phyloP scores from a whole-genome alignment of 2,329 filamentous ascomycete genomes.

The Zasmidium citrigriseum region DNA sequence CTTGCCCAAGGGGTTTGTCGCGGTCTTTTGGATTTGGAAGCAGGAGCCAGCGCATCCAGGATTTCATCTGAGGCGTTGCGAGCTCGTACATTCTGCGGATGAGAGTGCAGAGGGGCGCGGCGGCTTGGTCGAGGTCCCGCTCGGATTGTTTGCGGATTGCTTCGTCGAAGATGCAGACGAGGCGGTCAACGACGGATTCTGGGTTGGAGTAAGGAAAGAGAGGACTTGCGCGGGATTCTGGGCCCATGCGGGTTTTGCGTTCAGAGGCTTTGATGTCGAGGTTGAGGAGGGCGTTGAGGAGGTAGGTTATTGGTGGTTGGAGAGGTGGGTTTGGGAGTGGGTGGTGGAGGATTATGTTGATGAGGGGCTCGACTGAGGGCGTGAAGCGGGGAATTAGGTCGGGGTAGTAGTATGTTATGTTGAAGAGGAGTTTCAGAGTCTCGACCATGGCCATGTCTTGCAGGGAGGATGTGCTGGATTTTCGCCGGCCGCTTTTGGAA shows the following conservation, averaged over 20 bases:
- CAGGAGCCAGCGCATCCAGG: slow-evolving; percentile 65
- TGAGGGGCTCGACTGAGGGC: slow-evolving; percentile 66
- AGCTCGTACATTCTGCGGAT: slow-evolving; percentile 72
- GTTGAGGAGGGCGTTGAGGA: slow-evolving; percentile 81
- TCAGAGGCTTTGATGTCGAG: slow-evolving; percentile 60
- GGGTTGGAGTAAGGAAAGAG: slow-evolving; percentile 68
- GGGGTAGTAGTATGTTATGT: slow-evolving; percentile 75
- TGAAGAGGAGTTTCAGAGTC: slow-evolving; percentile 85
- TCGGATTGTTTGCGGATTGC: slow-evolving; percentile 66
- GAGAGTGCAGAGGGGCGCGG: slow-evolving; percentile 61
- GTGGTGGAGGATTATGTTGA: slow-evolving; percentile 67
- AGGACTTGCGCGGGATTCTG: slow-evolving; percentile 41
- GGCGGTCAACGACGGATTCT: slow-evolving; percentile 60
- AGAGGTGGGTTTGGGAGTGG: slow-evolving; percentile 66
- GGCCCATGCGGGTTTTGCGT: slow-evolving; percentile 23
- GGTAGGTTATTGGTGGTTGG: slow-evolving; percentile 67
- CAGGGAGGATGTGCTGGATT: slow-evolving; percentile 52
- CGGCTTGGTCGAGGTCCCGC: slow-evolving; percentile 69
- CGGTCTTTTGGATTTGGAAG: slow-evolving; percentile 79
- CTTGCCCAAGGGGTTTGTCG: slow-evolving; percentile 72
- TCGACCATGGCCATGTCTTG: slow-evolving; percentile 79
- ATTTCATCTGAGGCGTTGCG: slow-evolving; percentile 65
- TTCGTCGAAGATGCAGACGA: slow-evolving; percentile 70
- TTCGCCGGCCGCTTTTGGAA: slow-evolving; percentile 46
- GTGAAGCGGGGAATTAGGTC: slow-evolving; percentile 64